These are phyloP conservation scores for Dothideomycetidae sp. DNA, from an alignment of 2,329 filamentous ascomycete species.

Conservation along the genomic window DNA sequence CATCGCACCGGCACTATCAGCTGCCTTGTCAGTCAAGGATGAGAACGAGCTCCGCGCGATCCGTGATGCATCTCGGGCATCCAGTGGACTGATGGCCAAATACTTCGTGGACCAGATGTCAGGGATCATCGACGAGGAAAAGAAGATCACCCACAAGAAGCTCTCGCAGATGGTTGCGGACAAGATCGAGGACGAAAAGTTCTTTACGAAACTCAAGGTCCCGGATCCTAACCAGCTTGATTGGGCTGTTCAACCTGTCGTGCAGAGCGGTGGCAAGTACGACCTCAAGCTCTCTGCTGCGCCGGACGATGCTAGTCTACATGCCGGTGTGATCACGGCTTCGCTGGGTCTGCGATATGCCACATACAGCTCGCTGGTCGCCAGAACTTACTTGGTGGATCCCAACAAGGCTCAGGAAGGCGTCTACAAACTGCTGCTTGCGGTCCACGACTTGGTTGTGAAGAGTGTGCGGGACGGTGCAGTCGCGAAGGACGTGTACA, in stretches of 20 bases:
- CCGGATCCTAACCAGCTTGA: constrained; percentile 80
- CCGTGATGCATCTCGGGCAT: constrained; percentile 85
- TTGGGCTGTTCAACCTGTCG: constrained; percentile 79
- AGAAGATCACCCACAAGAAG: constrained; percentile 82
- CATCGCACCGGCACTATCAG: constrained; percentile 66
- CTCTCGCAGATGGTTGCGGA: constrained; percentile 77
- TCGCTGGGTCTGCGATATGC: constrained; percentile 88
- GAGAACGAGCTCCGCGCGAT: constrained; percentile 88
- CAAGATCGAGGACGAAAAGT: constrained; percentile 87
- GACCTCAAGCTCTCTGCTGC: constrained; percentile 70
- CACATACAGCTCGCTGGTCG: constrained; percentile 85
- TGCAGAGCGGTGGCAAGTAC: constrained; percentile 93
- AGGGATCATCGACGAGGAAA: constrained; percentile 84
- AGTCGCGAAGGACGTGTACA: constrained; percentile 77
- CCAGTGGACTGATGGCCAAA: constrained; percentile 84
- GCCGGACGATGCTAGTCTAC: constrained; percentile 65
- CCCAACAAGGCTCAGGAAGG: constrained; percentile 91
- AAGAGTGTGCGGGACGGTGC: constrained; percentile 83
- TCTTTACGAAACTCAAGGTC: constrained; percentile 77
- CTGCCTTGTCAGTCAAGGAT: constrained; percentile 83
- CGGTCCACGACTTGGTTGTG: constrained; percentile 76
- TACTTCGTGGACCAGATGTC: constrained; percentile 99
- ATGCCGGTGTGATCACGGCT: constrained; percentile 86
- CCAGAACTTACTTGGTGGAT: constrained; percentile 88
- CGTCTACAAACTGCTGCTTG: constrained; percentile 78